Base-by-base conservation (phyloP, 805 yeast species). In the Geotrichum ghanense region DNA sequence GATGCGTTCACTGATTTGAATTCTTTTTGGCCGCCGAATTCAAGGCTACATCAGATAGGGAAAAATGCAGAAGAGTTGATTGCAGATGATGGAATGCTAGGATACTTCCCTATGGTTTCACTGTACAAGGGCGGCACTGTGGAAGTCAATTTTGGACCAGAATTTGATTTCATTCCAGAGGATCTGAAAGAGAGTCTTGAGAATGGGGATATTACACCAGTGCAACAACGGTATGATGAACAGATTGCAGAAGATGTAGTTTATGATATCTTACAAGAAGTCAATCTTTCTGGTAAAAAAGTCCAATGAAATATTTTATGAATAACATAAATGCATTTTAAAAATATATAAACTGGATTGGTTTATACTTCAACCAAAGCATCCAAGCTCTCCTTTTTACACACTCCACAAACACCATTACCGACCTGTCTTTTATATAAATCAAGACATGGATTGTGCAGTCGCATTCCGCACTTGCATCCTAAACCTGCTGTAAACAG, bases 101-200 rank as follows among this genome's bases (percentile, higher is more conserved):
- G 97, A 0, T 92, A 92, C 60, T 92, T 80, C 64, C 97, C 98
- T 1, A 85, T 88, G 68, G 71, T 86, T 26, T 83, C 95, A 46
- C 83, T 83, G 22, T 92, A 77, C 59, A 78, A 77, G 53, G 82
- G 82, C 2, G 97, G 97, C 0, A 67, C 74, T 7, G 95, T 85
- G 3, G 68, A 74, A 49, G 61, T 90, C 48, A 79, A 83, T 51
- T 71, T 86, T 2, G 83, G 88, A 0, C 82, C 86, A 0, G 69
- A 78, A 10, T 74, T 88, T 54, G 68, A 70, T 50, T 69, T 55
- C 45, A 63, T 66, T 12, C 75, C 81, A 4, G 53, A 50, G 1
- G 57, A 51, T 17, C 22, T 52, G 21, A 53, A 56, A 5, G 56
- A 48, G 14, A 56, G 54, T 1, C 12, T 46, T 0, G 45, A 43